Percentiles rank a stretch among this genome's conserved stretches.
These are phyloP conservation scores for Cercis canadensis DNA, from an alignment of 306 rosid genomes.

Conservation along the genomic window DNA sequence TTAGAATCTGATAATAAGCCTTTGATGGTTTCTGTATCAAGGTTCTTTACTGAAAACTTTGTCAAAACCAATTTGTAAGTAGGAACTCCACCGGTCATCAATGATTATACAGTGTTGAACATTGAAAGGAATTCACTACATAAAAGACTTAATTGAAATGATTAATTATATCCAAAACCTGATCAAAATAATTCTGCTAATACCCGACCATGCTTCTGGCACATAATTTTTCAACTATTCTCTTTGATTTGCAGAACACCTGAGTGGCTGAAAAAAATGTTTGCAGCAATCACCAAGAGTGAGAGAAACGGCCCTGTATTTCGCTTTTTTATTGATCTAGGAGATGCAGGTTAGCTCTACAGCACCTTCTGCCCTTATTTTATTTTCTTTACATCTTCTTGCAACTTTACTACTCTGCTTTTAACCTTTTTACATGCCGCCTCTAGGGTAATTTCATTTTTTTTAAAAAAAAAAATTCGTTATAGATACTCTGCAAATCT, in stretches of 20 bases:
- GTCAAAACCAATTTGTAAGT: not conserved
- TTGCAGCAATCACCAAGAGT: slow-evolving; percentile 74
- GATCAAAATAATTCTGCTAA: no score
- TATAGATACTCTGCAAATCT: not conserved
- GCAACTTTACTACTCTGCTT: slow-evolving; percentile 4
- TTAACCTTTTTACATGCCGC: slow-evolving; percentile 11
- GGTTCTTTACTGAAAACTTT: not conserved
- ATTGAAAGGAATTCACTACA: slow-evolving; percentile 11
- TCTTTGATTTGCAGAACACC: slow-evolving; percentile 71
- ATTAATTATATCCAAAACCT: not conserved
- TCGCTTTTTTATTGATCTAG: slow-evolving; percentile 95
- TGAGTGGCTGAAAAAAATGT: slow-evolving; percentile 90
- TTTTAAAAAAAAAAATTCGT: no score
- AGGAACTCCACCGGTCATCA: not conserved
- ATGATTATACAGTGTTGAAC: slow-evolving; percentile 17
- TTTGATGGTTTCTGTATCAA: not conserved
- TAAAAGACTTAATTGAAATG: slow-evolving; percentile 20
- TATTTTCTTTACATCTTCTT: slow-evolving; percentile 10
- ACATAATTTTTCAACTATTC: slow-evolving; percentile 6
- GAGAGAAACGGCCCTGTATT: slow-evolving; percentile 93
- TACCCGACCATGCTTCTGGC: slow-evolving; percentile 19
- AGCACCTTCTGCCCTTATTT: not conserved
- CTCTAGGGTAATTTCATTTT: not conserved
- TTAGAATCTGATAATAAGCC: not conserved
- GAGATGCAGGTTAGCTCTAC: slow-evolving; percentile 87